These are phyloP conservation scores for Corchorus capsularis DNA, from an alignment of 345 rosid species.

Conservation along the genomic window DNA sequence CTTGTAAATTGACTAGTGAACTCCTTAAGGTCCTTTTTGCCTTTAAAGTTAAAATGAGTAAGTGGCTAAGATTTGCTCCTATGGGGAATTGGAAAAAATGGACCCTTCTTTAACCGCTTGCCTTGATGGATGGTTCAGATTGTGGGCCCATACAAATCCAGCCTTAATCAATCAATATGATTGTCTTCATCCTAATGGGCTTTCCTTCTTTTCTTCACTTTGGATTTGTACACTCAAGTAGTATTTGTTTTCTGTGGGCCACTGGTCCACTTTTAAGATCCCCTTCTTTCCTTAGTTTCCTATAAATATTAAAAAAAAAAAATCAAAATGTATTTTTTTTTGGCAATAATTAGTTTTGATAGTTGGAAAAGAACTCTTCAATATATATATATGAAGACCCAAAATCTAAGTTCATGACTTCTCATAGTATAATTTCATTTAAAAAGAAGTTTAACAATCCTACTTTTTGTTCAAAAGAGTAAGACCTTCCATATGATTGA, in stretches of 20 bases:
- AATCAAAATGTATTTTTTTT: too few species aligned
- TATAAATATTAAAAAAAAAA: too few species aligned
- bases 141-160: conserved; percentile 14
- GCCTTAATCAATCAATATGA: neutral
- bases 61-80: neutral
- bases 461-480: too few species aligned
- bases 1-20: neutral
- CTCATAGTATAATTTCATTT: too few species aligned
- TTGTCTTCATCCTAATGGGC: neutral
- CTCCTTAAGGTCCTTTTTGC: neutral
- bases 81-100: neutral
- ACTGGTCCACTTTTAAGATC: neutral
- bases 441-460: too few species aligned
- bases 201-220: neutral
- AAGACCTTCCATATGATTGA: too few species aligned
- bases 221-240: neutral
- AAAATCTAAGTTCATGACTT: too few species aligned
- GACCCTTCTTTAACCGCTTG: neutral
- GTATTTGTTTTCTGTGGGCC: neutral
- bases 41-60: neutral
- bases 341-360: too few species aligned
- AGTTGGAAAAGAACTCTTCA: too few species aligned
- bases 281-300: too few species aligned
- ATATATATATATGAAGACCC: too few species aligned
- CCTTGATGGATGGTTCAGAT: neutral